These are phyloP conservation scores for Suillus weaverae DNA, from an alignment of 768 basidiomycete genomes.

Conservation along the genomic window DNA sequence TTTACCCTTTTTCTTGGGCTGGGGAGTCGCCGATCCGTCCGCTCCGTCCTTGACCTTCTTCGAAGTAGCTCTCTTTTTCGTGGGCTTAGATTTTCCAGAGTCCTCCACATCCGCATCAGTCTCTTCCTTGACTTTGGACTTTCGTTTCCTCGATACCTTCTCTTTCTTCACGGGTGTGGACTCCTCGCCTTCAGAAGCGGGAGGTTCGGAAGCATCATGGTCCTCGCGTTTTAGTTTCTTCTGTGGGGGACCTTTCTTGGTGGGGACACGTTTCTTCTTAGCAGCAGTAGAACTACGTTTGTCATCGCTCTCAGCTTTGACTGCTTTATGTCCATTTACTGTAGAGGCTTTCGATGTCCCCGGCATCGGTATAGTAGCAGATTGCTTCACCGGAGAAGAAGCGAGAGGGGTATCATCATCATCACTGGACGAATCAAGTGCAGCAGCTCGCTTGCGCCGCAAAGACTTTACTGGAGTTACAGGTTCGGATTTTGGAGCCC, in stretches of 20 bases:
- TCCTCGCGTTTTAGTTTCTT: constrained; percentile 65
- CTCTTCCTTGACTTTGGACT: constrained; percentile 46
- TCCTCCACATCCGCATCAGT: constrained; percentile 51
- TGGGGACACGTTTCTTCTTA: constrained; percentile 45
- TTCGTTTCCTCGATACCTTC: constrained; percentile 39
- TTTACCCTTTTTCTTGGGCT: constrained; percentile 53
- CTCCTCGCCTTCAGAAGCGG: constrained; percentile 39
- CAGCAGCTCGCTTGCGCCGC: constrained; percentile 54
- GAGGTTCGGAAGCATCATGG: constrained; percentile 14
- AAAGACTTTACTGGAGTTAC: constrained; percentile 27
- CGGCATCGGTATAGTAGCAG: constrained; percentile 41
- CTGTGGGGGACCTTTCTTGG: constrained; percentile 54
- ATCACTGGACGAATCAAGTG: constrained; percentile 57
- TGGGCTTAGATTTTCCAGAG: constrained; percentile 47
- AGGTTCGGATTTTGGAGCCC: constrained; percentile 39
- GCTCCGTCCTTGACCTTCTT: constrained; percentile 61
- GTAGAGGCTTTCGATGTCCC: constrained; percentile 41
- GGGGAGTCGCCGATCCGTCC: constrained; percentile 43
- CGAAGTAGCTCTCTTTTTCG: constrained; percentile 44
- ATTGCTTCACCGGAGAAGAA: constrained; percentile 65
- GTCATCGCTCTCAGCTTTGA: constrained; percentile 36
- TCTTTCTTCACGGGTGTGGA: constrained; percentile 23
- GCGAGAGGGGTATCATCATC: constrained; percentile 67
- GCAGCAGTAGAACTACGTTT: constrained; percentile 44
- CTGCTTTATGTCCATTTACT: constrained; percentile 40